A percentile compares a stretch with the other conserved stretches of the same genome.
Conservation (phyloP, 129 eudicot species). For the Helianthus annuus region DNA sequence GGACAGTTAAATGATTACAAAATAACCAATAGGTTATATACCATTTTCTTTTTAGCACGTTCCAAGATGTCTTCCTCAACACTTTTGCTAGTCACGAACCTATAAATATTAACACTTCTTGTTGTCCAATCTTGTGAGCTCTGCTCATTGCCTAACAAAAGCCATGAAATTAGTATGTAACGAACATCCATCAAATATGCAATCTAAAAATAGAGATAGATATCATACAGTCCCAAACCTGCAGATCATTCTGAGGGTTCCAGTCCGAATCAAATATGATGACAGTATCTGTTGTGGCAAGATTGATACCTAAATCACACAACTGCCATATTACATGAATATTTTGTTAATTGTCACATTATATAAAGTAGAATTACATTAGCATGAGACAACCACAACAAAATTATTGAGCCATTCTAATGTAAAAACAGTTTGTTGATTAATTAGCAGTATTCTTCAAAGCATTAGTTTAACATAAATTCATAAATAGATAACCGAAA, state of each 20-base stretch:
- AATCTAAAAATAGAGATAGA: neutral
- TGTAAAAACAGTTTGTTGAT: neutral
- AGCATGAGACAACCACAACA: slow-evolving; percentile 29
- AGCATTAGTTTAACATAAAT: slow-evolving; percentile 8
- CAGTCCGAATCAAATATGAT: slow-evolving; percentile 91
- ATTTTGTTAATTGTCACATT: slow-evolving; percentile 3
- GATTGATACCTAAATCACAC: slow-evolving; percentile 93
- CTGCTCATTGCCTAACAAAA: slow-evolving; percentile 25
- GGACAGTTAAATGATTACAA: neutral
- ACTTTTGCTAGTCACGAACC: slow-evolving; percentile 91
- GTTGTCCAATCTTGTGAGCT: slow-evolving; percentile 92
- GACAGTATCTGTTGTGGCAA: slow-evolving; percentile 94
- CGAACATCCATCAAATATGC: neutral
- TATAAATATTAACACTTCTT: slow-evolving; percentile 81
- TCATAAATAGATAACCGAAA: slow-evolving; percentile 7
- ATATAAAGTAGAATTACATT: slow-evolving; percentile 11
- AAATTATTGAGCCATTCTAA: neutral
- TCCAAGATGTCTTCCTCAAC: slow-evolving; percentile 92
- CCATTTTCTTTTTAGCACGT: slow-evolving; percentile 95
- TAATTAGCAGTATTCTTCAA: slow-evolving; percentile 2
- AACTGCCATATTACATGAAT: slow-evolving; percentile 20
- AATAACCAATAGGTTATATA: slow-evolving; percentile 22
- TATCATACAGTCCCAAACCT: slow-evolving; percentile 40
- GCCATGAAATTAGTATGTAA: neutral
- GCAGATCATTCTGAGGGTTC: slow-evolving; percentile 92